Evolutionary conservation across 208 protist genomes (phyloP).

Genomic region (Strigomonas culicis): DNA sequence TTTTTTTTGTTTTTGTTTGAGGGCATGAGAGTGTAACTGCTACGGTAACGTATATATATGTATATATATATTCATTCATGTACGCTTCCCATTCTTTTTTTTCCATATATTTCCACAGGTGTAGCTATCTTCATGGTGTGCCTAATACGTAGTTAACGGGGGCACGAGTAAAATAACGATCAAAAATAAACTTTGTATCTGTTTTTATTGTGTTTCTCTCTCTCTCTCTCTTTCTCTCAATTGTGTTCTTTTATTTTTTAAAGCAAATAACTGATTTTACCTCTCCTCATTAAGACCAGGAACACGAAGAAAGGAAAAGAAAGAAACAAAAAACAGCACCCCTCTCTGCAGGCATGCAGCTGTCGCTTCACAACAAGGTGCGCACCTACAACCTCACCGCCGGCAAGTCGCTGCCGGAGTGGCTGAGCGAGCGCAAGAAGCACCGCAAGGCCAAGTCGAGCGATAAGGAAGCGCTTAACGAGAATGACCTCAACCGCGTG

Average conservation of each 20-base stretch:
- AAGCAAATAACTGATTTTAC: not conserved
- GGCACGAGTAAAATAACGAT: too few relatives aligned
- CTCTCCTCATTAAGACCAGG: not conserved
- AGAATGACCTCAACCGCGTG: conserved; percentile 58
- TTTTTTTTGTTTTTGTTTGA: too few relatives aligned
- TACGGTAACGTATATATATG: not conserved
- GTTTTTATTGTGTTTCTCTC: not conserved
- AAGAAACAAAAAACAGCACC: too few relatives aligned
- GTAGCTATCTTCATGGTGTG: too few relatives aligned
- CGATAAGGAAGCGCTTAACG: too few relatives aligned
- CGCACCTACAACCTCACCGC: conserved; percentile 89
- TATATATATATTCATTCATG: not conserved
- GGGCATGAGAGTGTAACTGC: not conserved
- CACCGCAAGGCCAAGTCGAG: too few relatives aligned
- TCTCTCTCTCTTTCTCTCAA: not conserved
- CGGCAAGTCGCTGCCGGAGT: conserved; percentile 84
- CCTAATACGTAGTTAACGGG: too few relatives aligned
- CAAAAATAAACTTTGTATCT: conserved; percentile 6
- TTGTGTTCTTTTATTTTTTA: not conserved
- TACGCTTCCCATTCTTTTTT: not conserved
- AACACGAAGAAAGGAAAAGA: too few relatives aligned
- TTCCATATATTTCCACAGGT: too few relatives aligned
- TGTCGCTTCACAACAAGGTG: conserved; percentile 82
- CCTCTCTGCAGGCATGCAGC: conserved; percentile 73
- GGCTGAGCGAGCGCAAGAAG: conserved; percentile 71